phyloP scores from a whole-genome alignment of 345 rosid species.

The Kernera saxatilis region DNA sequence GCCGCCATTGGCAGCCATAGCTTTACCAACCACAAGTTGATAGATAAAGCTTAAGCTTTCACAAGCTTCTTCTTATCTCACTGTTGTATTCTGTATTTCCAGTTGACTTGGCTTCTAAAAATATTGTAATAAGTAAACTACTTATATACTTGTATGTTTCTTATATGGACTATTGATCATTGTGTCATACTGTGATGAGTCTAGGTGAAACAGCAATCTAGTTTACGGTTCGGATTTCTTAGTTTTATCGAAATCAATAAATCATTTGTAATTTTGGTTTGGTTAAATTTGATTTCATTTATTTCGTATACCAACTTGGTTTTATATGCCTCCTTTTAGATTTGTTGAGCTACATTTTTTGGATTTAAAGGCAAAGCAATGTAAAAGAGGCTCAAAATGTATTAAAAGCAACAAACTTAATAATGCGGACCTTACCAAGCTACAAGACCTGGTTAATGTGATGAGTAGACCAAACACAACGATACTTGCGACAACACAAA shows the following conservation, averaged over 20 bases:
- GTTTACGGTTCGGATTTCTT: not conserved
- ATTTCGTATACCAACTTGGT: too few species aligned
- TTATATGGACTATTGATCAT: not conserved
- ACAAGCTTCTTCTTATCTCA: not conserved
- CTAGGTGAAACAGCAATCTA: not conserved
- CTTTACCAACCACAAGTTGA: slow-evolving; percentile 16
- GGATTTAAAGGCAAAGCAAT: not conserved
- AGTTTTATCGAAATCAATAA: not conserved
- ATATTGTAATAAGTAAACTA: not conserved
- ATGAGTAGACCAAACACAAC: not conserved
- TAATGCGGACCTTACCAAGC: not conserved
- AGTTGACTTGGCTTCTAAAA: not conserved
- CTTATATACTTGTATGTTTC: not conserved
- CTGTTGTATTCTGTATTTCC: not conserved
- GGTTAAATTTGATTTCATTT: not conserved
- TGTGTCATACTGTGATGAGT: not conserved
- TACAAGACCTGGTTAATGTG: not conserved
- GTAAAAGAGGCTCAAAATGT: not conserved
- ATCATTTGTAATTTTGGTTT: not conserved
- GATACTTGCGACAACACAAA: not conserved
- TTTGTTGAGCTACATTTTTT: not conserved
- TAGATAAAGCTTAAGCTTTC: not conserved
- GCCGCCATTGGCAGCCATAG: slow-evolving; percentile 32
- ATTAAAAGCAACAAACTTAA: not conserved
- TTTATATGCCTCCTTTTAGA: not conserved